These are phyloP conservation scores for Medicago ruthenica DNA, from an alignment of 306 rosid species.

Conservation along the genomic window DNA sequence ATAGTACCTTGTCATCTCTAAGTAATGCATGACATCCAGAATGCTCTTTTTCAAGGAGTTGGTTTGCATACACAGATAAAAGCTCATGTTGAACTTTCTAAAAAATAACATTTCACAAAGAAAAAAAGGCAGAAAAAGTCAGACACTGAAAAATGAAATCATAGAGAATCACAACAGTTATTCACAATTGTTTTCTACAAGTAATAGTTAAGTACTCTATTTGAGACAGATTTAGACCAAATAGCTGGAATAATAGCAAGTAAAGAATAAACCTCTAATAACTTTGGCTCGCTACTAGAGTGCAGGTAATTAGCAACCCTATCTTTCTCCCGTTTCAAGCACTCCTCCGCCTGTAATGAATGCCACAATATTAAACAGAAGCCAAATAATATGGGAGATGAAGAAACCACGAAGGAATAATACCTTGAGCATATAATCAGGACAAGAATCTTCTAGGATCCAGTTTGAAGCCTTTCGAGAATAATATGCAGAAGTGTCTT, in stretches of 20 bases:
- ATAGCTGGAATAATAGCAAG: conserved; percentile 23
- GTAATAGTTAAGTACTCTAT: conserved; percentile 14
- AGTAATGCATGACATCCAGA: conserved; percentile 94
- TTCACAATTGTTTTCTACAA: conserved; percentile 19
- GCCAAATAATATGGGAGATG: conserved; percentile 1
- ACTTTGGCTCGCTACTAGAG: conserved; percentile 62
- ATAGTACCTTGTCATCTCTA: conserved; percentile 84
- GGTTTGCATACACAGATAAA: conserved; percentile 63
- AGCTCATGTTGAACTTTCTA: conserved; percentile 92
- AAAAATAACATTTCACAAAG: conserved; percentile 12
- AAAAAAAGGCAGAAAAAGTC: conserved; percentile 10
- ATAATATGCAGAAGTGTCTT: conserved; percentile 79
- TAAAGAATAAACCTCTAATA: conserved; percentile 56
- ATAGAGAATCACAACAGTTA: conserved; percentile 6
- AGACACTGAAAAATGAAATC: conserved; percentile 18
- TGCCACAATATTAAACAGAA: conserved; percentile 22
- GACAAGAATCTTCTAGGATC: conserved; percentile 87
- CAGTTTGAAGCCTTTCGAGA: conserved; percentile 89
- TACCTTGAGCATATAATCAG: conserved; percentile 81
- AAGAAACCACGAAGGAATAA: conserved; percentile 34
- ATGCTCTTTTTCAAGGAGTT: conserved; percentile 89
- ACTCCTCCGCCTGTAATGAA: conserved; percentile 61
- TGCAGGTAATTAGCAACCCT: conserved; percentile 68
- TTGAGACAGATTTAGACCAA: conserved; percentile 37
- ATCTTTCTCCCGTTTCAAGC: conserved; percentile 69